Percentiles rank a stretch among this genome's conserved stretches.
Conservation (phyloP, 2,329 filamentous ascomycete genomes). For the Mycosphaerella arachidis region DNA sequence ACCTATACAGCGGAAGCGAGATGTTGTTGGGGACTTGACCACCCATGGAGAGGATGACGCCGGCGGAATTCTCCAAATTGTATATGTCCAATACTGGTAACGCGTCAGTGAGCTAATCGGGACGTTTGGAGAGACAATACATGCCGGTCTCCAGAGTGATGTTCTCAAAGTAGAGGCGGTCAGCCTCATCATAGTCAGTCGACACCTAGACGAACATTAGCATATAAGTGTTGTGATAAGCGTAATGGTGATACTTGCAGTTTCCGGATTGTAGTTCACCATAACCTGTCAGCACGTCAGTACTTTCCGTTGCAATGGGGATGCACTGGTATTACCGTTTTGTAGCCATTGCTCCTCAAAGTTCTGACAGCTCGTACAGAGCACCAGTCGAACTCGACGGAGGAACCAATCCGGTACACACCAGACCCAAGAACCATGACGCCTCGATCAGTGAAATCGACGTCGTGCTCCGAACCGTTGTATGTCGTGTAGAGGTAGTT, state of each 20-base stretch:
- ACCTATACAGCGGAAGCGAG: constrained; percentile 77
- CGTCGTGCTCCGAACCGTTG: constrained; percentile 81
- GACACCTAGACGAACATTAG: constrained; percentile 41
- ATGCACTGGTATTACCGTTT: constrained; percentile 64
- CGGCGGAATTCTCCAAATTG: constrained; percentile 73
- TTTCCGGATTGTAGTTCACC: constrained; percentile 8
- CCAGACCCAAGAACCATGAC: constrained; percentile 95
- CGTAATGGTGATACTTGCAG: background rate
- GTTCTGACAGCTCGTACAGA: constrained; percentile 92
- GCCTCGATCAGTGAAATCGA: constrained; percentile 81
- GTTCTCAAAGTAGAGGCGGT: constrained; percentile 93
- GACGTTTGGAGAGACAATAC: background rate
- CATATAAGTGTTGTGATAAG: background rate
- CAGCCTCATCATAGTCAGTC: constrained; percentile 84
- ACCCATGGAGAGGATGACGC: constrained; percentile 92
- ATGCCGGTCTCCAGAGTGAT: constrained; percentile 9
- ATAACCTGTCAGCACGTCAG: constrained; percentile 5
- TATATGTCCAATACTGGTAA: constrained; percentile 89
- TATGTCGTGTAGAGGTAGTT: constrained; percentile 98
- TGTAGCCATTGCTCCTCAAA: constrained; percentile 74
- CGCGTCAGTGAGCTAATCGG: constrained; percentile 27
- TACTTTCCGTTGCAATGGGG: too few species aligned
- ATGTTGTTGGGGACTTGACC: constrained; percentile 98
- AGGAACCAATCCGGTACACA: constrained; percentile 95
- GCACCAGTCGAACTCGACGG: constrained; percentile 99